These are phyloP conservation scores for Boletales sp. DNA, from an alignment of 768 basidiomycete genomes.

Conservation along the genomic window DNA sequence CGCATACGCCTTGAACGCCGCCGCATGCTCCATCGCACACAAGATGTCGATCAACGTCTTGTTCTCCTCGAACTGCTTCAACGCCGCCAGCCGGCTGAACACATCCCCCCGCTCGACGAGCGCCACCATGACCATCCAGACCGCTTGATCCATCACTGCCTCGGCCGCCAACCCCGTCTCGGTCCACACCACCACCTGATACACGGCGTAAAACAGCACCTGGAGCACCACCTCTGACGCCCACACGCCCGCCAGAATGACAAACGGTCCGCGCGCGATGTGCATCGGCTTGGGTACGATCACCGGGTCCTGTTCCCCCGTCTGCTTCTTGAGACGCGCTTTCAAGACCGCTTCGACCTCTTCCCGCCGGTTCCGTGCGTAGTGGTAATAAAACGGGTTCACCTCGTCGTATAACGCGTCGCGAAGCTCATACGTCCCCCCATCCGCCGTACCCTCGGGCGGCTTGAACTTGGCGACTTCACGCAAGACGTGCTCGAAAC, in stretches of 20 bases:
- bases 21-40: constrained; percentile 74
- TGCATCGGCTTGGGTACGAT: constrained; percentile 70
- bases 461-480: constrained; percentile 80
- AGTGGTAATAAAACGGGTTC: constrained; percentile 95
- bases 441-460: constrained; percentile 75
- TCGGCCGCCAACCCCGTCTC: constrained; percentile 64
- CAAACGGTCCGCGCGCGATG: constrained; percentile 68
- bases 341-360: constrained; percentile 80
- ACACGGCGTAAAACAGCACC: constrained; percentile 78
- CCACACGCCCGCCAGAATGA: constrained; percentile 57
- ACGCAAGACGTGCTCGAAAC: constrained; percentile 73
- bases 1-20: constrained; percentile 69
- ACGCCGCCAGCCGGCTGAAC: constrained; percentile 58
- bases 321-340: constrained; percentile 62
- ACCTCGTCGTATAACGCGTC: constrained; percentile 82
- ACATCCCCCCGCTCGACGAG: constrained; percentile 62
- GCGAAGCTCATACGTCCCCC: constrained; percentile 85
- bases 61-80: constrained; percentile 53
- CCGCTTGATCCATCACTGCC: constrained; percentile 82
- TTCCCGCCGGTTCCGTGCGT: constrained; percentile 89
- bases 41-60: constrained; percentile 69
- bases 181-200: constrained; percentile 68
- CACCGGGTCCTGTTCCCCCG: constrained; percentile 60
- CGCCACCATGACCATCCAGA: constrained; percentile 85
- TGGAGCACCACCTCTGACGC: constrained; percentile 71